Evolutionary conservation across 2,329 filamentous ascomycete species (phyloP), one percentile per base, ranked within the genome.

Genomic region (Trichoderma hamatum): DNA sequence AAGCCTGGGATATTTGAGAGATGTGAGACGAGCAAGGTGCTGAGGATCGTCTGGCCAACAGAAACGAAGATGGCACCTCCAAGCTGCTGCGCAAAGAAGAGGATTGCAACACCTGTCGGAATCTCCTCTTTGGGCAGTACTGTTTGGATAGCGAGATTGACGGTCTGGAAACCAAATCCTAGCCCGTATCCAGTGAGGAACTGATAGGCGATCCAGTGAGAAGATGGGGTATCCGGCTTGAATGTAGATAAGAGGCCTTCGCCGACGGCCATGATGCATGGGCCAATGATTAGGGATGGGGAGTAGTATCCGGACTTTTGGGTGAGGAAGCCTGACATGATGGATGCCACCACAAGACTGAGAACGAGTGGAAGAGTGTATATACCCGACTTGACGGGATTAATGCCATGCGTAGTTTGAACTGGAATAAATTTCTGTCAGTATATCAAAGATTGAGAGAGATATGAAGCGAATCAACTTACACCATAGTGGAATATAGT

Each of bases 171-270:
- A 6, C 85, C 84, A 28, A 86, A 78, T 3, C 88, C 88, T 4
- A 89, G 74, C 1, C 88, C 88, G 60, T 88, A 84, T 21, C 88
- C 88, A 7, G 84, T 80, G 24, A 90, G 74, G 67, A 88, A 85
- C 73, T 90, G 86, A 73, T 82, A 90, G 14, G 81, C 85, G 67
- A 89, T 87, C 88, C 88, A 90, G 70, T 85, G 82, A 2, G 80
- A 76, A 1, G 83, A 81, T 3, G 78, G 77, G 16, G 84, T 85
- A 61, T 76, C 72, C 1, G 83, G 82, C 19, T 75, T 78, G 36
- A 89, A 83, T 0, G 86, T 90, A 67, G 82, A 88, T 72, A 90
- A 79, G 14, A 90, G 81, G 2, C 88, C 88, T 62, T 84, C 79
- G 26, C 86, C 87, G 10, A 86, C 71, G 7, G 84, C 79, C 80